These are phyloP conservation scores for Atkinsonella texensis DNA, from an alignment of 2,329 filamentous ascomycete species.

Conservation along the genomic window DNA sequence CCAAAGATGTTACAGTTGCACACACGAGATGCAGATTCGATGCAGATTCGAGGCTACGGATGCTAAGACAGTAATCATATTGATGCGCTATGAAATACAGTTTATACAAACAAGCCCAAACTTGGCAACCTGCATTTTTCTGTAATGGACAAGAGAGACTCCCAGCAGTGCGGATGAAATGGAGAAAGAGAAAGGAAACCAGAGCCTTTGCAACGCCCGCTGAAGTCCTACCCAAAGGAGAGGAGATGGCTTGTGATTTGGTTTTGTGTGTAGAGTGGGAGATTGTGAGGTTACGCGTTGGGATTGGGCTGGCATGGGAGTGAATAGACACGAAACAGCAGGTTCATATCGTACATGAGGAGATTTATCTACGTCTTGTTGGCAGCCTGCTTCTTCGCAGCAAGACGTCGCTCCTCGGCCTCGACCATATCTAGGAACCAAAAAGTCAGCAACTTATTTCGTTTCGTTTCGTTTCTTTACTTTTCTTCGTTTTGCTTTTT, in stretches of 20 bases:
- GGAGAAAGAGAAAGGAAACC: background rate
- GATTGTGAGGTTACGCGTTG: background rate
- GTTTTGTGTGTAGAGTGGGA: background rate
- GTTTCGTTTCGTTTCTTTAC: too few species aligned
- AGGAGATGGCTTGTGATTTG: background rate
- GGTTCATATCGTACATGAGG: too few species aligned
- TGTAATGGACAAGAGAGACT: background rate
- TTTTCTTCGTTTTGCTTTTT: background rate
- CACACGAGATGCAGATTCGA: too few species aligned
- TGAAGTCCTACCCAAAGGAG: background rate
- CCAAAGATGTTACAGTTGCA: too few species aligned
- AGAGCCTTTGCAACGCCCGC: background rate
- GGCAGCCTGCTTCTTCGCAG: slow-evolving; percentile 23
- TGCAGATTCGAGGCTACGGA: background rate
- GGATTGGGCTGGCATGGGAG: background rate
- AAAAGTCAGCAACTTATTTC: background rate
- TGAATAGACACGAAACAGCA: background rate
- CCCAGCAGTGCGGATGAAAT: background rate
- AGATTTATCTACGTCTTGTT: slow-evolving; percentile 9
- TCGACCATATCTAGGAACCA: slow-evolving; percentile 59
- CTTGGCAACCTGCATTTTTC: background rate
- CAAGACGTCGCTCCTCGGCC: slow-evolving; percentile 56
- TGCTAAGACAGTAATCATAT: background rate
- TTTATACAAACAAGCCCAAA: background rate
- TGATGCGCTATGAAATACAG: background rate